Evolutionary conservation across 2,329 filamentous ascomycete genomes (phyloP).

Genomic region (Botryotinia convoluta): DNA sequence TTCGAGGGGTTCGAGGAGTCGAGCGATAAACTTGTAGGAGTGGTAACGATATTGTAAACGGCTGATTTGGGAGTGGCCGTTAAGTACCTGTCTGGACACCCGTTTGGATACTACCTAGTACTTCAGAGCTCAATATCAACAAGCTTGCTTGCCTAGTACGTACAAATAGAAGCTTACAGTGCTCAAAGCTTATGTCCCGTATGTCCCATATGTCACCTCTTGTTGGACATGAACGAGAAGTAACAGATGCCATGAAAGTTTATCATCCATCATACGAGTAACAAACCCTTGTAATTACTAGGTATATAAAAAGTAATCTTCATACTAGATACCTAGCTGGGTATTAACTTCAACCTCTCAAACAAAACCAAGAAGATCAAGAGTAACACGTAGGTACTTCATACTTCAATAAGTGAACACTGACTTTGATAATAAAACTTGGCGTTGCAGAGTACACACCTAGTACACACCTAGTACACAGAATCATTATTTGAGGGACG

Average conservation of each 20-base stretch:
- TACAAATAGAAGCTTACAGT: neutral
- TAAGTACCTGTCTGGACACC: neutral
- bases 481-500: neutral
- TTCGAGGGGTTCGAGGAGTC: neutral
- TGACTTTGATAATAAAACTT: neutral
- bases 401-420: neutral
- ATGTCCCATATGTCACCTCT: neutral
- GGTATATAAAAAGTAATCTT: neutral
- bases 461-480: too few relatives aligned
- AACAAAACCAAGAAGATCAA: neutral
- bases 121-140: neutral
- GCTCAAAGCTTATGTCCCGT: neutral
- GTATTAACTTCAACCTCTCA: neutral
- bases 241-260: neutral
- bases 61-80: neutral
- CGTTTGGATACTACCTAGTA: neutral
- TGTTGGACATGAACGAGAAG: neutral
- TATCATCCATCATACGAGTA: neutral
- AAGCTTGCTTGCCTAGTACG: neutral
- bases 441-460: neutral
- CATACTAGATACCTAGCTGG: neutral
- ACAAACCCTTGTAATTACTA: neutral
- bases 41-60: neutral
- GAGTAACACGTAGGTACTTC: slow-evolving; percentile 6
- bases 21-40: neutral